Evolutionary conservation across 1,139 yeast species (phyloP).

Genomic region (Yamadazyma triangularis): DNA sequence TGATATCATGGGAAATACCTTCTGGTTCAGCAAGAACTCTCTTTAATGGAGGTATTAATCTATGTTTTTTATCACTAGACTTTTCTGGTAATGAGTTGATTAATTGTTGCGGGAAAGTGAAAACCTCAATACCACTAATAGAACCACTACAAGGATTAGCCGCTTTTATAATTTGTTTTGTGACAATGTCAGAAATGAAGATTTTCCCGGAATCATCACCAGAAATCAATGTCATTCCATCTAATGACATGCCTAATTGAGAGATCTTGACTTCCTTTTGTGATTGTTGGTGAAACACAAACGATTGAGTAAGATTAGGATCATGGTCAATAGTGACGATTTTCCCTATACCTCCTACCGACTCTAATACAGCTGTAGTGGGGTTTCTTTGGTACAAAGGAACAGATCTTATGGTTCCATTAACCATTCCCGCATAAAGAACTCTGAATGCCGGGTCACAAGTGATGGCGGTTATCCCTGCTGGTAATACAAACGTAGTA

Average conservation of each 20-base stretch:
- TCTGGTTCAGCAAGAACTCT: conserved; percentile 48
- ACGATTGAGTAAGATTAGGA: conserved; percentile 46
- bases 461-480: conserved; percentile 53
- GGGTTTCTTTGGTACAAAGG: conserved; percentile 52
- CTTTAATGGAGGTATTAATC: conserved; percentile 52
- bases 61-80: conserved; percentile 43
- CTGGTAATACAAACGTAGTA: conserved; percentile 67
- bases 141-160: conserved; percentile 51
- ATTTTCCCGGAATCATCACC: conserved; percentile 75
- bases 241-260: conserved; percentile 58
- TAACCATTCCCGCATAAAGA: conserved; percentile 62
- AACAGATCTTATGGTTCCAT: conserved; percentile 59
- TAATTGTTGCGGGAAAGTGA: conserved; percentile 13
- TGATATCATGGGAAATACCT: conserved; percentile 46
- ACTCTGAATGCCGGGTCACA: conserved; percentile 83
- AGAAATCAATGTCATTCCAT: conserved; percentile 68
- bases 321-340: conserved; percentile 50
- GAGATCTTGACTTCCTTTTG: conserved; percentile 29
- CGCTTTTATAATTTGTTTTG: conserved; percentile 70
- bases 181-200: conserved; percentile 64
- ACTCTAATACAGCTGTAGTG: conserved; percentile 46
- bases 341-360: conserved; percentile 53
- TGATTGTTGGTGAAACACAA: conserved; percentile 51
- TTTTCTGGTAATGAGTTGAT: conserved; percentile 7
- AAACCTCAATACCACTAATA: conserved; percentile 23